Percentiles rank a stretch among this genome's conserved stretches.
These are phyloP conservation scores for Suillus subluteus DNA, from an alignment of 768 basidiomycete species.

Conservation along the genomic window DNA sequence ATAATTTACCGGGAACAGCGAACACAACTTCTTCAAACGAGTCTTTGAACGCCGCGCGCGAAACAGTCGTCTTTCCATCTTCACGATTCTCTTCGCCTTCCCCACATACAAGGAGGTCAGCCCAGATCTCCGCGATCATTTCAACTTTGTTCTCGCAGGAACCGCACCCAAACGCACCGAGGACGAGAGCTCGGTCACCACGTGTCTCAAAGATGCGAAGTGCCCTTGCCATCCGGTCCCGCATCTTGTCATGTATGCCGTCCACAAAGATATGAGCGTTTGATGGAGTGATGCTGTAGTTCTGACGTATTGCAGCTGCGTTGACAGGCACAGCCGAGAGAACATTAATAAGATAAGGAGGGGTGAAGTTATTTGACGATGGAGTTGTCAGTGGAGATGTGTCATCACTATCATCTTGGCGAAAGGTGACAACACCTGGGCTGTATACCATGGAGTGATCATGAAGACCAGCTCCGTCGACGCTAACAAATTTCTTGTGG, in stretches of 20 bases:
- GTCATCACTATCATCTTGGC: constrained; percentile 40
- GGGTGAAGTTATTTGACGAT: constrained; percentile 32
- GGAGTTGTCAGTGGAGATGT: constrained; percentile 17
- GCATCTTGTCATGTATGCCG: constrained; percentile 46
- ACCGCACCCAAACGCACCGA: constrained; percentile 52
- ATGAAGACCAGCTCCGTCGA: constrained; percentile 45
- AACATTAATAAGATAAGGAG: constrained; percentile 43
- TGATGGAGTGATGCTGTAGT: constrained; percentile 38
- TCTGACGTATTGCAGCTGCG: constrained; percentile 43
- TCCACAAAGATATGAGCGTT: constrained; percentile 40
- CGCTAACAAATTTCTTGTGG: constrained; percentile 36
- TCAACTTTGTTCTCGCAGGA: constrained; percentile 45
- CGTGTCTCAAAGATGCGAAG: constrained; percentile 46
- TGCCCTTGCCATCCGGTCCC: constrained; percentile 51
- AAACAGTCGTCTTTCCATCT: constrained; percentile 20
- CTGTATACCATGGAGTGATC: constrained; percentile 53
- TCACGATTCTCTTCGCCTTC: constrained; percentile 25
- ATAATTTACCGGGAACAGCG: constrained; percentile 43
- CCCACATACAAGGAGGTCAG: constrained; percentile 46
- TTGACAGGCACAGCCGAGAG: constrained; percentile 48
- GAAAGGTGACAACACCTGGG: constrained; percentile 45
- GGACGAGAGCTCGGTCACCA: constrained; percentile 42
- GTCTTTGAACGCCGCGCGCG: constrained; percentile 40
- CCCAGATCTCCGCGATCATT: constrained; percentile 48
- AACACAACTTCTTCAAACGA: constrained; percentile 47